Evolutionary conservation across 148 eudicot species (phyloP).

Genomic region (Fagopyrum tataricum): DNA sequence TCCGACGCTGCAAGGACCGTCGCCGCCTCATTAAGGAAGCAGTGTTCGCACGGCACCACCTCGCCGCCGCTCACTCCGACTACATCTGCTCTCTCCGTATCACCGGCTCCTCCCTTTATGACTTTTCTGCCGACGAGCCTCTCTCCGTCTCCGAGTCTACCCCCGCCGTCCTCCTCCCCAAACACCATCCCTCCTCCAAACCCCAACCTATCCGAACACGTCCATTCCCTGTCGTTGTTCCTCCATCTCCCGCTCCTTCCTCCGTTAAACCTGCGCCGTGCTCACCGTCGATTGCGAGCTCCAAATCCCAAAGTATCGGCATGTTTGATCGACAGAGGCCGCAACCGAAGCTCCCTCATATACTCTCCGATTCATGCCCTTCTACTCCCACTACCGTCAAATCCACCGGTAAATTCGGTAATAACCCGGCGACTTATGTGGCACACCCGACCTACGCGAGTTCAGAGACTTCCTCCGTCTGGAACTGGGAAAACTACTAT

Average conservation of each 20-base stretch:
- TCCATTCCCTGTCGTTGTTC: conserved; percentile 8
- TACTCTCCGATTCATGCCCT: conserved; percentile 63
- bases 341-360: conserved; percentile 38
- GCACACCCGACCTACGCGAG: conserved; percentile 32
- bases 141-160: conserved; percentile 65
- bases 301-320: conserved; percentile 22
- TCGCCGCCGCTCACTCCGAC: conserved; percentile 86
- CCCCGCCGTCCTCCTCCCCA: conserved; percentile 58
- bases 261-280: conserved; percentile 16
- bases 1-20: conserved; percentile 88
- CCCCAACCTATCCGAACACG: conserved; percentile 17
- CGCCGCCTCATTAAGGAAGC: conserved; percentile 88
- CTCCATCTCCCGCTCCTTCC: conserved; percentile 13
- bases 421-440: conserved; percentile 28
- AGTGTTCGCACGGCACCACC: conserved; percentile 88
- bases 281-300: conserved; percentile 21
- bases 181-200: neutral
- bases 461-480: conserved; percentile 77
- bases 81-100: conserved; percentile 71
- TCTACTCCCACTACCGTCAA: conserved; percentile 25
- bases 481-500: conserved; percentile 94
- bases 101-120: conserved; percentile 70
- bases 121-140: conserved; percentile 75
- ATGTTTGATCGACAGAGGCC: neutral
- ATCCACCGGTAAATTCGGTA: conserved; percentile 20